Percentiles rank a stretch among this genome's conserved stretches.
phyloP scores from a whole-genome alignment of 768 basidiomycete species.

The Suillus subluteus region DNA sequence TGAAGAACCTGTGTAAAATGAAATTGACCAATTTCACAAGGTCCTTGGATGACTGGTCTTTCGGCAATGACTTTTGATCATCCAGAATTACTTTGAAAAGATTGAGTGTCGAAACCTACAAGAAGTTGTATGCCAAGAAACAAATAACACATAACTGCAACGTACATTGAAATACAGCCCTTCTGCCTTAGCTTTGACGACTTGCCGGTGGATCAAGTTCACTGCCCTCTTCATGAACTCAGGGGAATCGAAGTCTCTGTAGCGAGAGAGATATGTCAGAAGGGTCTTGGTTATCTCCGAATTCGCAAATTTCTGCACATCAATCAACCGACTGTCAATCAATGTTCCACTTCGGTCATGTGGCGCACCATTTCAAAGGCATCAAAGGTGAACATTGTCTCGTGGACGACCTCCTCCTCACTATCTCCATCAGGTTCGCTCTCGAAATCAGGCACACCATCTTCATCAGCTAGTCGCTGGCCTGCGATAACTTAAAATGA shows the following conservation, averaged over 20 bases:
- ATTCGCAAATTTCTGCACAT: constrained; percentile 82
- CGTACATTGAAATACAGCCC: constrained; percentile 93
- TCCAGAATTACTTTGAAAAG: constrained; percentile 88
- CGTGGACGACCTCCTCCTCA: constrained; percentile 69
- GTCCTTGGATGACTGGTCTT: constrained; percentile 80
- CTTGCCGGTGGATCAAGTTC: constrained; percentile 87
- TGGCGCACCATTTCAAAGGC: constrained; percentile 81
- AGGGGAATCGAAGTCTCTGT: constrained; percentile 72
- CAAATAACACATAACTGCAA: constrained; percentile 11
- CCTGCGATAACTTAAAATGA: constrained; percentile 31
- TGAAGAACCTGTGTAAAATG: constrained; percentile 93
- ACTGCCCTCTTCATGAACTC: constrained; percentile 93
- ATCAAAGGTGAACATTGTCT: constrained; percentile 91
- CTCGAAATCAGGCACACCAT: constrained; percentile 69
- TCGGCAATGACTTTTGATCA: constrained; percentile 78
- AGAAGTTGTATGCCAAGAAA: constrained; percentile 14
- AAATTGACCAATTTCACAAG: constrained; percentile 83
- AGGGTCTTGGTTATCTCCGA: constrained; percentile 86
- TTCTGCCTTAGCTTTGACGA: constrained; percentile 89
- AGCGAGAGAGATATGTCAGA: constrained; percentile 79
- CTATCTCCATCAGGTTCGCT: constrained; percentile 54
- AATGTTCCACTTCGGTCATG: constrained; percentile 18
- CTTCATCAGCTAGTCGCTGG: constrained; percentile 50
- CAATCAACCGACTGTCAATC: constrained; percentile 22
- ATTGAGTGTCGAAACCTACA: constrained; percentile 84